phyloP scores from a whole-genome alignment of 306 rosid genomes.

The Echinosophora koreensis region DNA sequence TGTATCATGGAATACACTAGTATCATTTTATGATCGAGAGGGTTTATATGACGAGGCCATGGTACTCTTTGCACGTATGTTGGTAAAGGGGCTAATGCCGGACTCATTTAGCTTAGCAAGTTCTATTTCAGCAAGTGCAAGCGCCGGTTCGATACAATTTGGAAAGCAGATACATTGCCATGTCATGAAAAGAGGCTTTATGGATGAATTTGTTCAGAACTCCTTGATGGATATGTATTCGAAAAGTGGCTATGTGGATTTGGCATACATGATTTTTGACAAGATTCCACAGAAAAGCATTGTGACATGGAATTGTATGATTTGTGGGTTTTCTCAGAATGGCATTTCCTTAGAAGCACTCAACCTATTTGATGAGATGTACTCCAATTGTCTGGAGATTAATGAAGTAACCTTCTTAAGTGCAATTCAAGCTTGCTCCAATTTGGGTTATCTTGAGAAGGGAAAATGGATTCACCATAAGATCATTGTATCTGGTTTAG shows the following conservation, averaged over 20 bases:
- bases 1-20: slow-evolving; percentile 72
- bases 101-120: slow-evolving; percentile 86
- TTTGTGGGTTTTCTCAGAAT: slow-evolving; percentile 79
- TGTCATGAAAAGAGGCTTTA: slow-evolving; percentile 68
- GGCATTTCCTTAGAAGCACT: slow-evolving; percentile 79
- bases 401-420: slow-evolving; percentile 78
- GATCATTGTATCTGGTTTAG: slow-evolving; percentile 61
- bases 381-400: slow-evolving; percentile 56
- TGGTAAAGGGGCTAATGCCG: slow-evolving; percentile 64
- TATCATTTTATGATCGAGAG: slow-evolving; percentile 69
- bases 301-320: slow-evolving; percentile 88
- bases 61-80: slow-evolving; percentile 63
- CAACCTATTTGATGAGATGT: slow-evolving; percentile 75
- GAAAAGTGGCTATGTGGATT: slow-evolving; percentile 75
- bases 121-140: slow-evolving; percentile 82
- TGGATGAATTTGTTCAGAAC: slow-evolving; percentile 76
- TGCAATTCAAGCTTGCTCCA: slow-evolving; percentile 90
- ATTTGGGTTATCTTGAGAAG: slow-evolving; percentile 76
- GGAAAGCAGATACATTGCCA: slow-evolving; percentile 85
- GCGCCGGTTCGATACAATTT: slow-evolving; percentile 59
- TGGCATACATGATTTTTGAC: slow-evolving; percentile 67
- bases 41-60: slow-evolving; percentile 67
- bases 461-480: slow-evolving; percentile 97
- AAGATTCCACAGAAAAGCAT: slow-evolving; percentile 55
- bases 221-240: slow-evolving; percentile 90